Conservation (phyloP, 2,329 filamentous ascomycete species). For the Penicillium sp. region DNA sequence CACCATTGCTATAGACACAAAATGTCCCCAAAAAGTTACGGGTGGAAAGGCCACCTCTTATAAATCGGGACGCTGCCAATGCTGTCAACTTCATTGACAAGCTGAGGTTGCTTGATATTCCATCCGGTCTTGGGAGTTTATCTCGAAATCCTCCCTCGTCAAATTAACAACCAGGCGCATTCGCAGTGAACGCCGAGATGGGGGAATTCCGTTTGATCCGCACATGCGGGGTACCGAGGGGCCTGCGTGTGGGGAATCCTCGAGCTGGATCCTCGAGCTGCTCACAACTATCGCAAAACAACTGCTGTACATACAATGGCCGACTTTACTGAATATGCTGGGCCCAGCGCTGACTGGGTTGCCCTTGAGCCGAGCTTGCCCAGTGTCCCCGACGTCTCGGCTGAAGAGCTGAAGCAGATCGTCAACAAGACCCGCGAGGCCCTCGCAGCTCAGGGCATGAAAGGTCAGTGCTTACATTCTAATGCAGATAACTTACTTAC, state of each 20-base stretch:
- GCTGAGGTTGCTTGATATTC: too few relatives aligned
- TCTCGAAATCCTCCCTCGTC: neutral
- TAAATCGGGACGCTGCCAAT: too few relatives aligned
- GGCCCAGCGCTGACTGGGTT: constrained; percentile 45
- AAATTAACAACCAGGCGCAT: neutral
- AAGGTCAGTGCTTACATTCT: neutral
- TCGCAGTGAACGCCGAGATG: neutral
- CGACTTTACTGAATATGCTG: constrained; percentile 42
- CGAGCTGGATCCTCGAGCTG: neutral
- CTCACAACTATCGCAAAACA: neutral
- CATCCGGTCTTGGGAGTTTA: too few relatives aligned
- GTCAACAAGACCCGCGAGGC: constrained; percentile 36
- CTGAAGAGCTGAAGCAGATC: constrained; percentile 23
- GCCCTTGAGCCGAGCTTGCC: constrained; percentile 37
- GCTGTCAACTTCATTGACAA: too few relatives aligned
- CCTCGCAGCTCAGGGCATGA: constrained; percentile 29
- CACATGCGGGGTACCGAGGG: constrained; percentile 8
- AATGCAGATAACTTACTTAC: neutral
- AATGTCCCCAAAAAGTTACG: too few relatives aligned
- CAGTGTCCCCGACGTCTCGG: constrained; percentile 18
- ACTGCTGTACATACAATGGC: constrained; percentile 21
- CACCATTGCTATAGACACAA: too few relatives aligned
- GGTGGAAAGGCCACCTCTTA: too few relatives aligned
- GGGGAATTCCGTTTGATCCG: neutral
- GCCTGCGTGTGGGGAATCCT: constrained; percentile 7